Evolutionary conservation across 345 rosid genomes (phyloP).

Genomic region (Citrus inodora): DNA sequence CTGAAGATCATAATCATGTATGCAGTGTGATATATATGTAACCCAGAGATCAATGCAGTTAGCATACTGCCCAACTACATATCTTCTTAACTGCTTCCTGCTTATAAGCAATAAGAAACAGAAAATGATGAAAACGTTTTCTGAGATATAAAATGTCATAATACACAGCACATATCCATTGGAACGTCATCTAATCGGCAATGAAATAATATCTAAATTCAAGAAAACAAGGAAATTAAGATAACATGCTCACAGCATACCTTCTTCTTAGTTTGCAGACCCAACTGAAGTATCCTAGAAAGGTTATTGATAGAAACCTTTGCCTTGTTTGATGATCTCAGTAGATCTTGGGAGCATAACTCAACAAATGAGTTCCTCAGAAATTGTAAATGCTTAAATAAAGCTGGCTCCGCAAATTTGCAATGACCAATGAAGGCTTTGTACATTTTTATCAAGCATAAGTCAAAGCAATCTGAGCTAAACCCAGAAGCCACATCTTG

Average conservation of each 20-base stretch:
- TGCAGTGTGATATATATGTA: slow-evolving; percentile 49
- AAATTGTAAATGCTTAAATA: slow-evolving; percentile 40
- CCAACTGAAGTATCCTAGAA: slow-evolving; percentile 64
- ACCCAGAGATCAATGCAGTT: slow-evolving; percentile 93
- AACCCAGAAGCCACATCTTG: slow-evolving; percentile 55
- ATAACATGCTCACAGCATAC: slow-evolving; percentile 27
- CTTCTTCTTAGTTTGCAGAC: slow-evolving; percentile 70
- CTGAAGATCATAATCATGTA: slow-evolving; percentile 63
- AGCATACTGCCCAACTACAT: slow-evolving; percentile 75
- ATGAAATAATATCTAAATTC: not conserved
- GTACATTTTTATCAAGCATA: slow-evolving; percentile 60
- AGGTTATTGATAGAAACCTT: slow-evolving; percentile 58
- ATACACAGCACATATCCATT: not conserved
- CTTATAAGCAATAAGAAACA: slow-evolving; percentile 25
- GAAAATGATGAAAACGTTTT: slow-evolving; percentile 12
- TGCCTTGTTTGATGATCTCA: slow-evolving; percentile 63
- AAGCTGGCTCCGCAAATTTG: slow-evolving; percentile 49
- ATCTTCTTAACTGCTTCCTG: slow-evolving; percentile 85
- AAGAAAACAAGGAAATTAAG: slow-evolving; percentile 7
- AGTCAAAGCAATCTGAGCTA: slow-evolving; percentile 54
- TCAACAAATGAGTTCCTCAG: slow-evolving; percentile 66
- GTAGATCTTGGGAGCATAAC: slow-evolving; percentile 80
- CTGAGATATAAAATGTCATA: not conserved
- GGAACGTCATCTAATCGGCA: slow-evolving; percentile 1
- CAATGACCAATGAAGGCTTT: slow-evolving; percentile 65